Conservation (phyloP, 371 early-diverging fungal genomes). For the Dentiscutata heterogama region DNA sequence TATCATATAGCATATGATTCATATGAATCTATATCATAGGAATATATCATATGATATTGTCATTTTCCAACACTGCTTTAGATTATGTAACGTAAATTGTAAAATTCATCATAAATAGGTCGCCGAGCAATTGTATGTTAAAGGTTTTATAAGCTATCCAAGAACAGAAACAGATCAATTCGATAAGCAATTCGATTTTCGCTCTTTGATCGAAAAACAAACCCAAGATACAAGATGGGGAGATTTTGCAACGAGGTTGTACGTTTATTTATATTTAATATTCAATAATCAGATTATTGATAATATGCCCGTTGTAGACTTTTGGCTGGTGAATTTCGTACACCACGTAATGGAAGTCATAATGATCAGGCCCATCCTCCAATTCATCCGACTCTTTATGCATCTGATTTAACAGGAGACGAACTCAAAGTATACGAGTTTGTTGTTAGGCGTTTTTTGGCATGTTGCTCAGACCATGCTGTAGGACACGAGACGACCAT, state of each 20-base stretch:
- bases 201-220: conserved; percentile 72
- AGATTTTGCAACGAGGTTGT: conserved; percentile 69
- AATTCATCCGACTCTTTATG: conserved; percentile 95
- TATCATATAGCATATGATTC: too few species aligned
- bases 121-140: conserved; percentile 88
- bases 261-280: not conserved
- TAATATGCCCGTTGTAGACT: conserved; percentile 59
- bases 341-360: conserved; percentile 91
- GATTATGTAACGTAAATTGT: not conserved
- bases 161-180: conserved; percentile 99
- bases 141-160: conserved; percentile 98
- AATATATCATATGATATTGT: too few species aligned
- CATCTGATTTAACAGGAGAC: conserved; percentile 71
- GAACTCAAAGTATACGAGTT: conserved; percentile 92
- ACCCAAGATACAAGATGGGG: conserved; percentile 71
- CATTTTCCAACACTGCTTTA: too few species aligned
- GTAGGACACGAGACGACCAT: conserved; percentile 90
- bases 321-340: conserved; percentile 76
- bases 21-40: too few species aligned
- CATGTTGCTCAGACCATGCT: conserved; percentile 96
- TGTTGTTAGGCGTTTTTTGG: conserved; percentile 94
- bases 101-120: conserved; percentile 58
- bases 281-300: not conserved
- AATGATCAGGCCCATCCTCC: conserved; percentile 99
- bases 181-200: conserved; percentile 36